A percentile compares a stretch with the other conserved stretches of the same genome.
These are phyloP conservation scores for Candida silvatica DNA, from an alignment of 805 yeast species.

Conservation along the genomic window DNA sequence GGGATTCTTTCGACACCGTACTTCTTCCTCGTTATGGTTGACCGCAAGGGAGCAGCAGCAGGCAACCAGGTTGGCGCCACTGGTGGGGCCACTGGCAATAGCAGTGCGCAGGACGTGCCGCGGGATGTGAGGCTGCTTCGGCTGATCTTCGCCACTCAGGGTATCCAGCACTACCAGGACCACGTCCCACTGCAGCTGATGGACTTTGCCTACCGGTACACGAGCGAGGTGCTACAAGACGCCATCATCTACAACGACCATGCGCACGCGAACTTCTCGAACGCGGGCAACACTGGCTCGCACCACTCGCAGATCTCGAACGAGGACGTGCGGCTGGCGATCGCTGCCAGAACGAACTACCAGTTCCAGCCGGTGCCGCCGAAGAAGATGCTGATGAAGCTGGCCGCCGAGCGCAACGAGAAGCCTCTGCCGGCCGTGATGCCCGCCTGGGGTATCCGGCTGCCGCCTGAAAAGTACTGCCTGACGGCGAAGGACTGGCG, in stretches of 20 bases:
- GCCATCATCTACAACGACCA: conserved; percentile 88
- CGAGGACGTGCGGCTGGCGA: conserved; percentile 88
- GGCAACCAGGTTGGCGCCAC: too few species aligned
- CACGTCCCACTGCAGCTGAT: conserved; percentile 92
- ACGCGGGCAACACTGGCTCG: conserved; percentile 30
- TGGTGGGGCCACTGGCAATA: too few species aligned
- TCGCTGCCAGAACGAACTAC: conserved; percentile 88
- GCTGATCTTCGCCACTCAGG: conserved; percentile 86
- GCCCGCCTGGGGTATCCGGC: conserved; percentile 83
- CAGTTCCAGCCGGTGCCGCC: conserved; percentile 97
- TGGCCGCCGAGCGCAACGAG: conserved; percentile 88
- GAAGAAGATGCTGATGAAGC: conserved; percentile 79
- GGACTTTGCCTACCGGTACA: conserved; percentile 93
- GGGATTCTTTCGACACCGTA: too few species aligned
- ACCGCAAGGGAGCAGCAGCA: too few species aligned
- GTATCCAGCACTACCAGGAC: conserved; percentile 86
- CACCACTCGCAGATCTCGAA: conserved; percentile 50
- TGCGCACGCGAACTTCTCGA: conserved; percentile 34
- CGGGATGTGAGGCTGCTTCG: conserved; percentile 89
- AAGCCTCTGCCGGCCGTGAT: conserved; percentile 86
- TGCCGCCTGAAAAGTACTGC: conserved; percentile 98
- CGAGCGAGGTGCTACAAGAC: conserved; percentile 79
- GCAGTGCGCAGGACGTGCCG: conserved; percentile 38
- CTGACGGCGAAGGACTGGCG: conserved; percentile 78
- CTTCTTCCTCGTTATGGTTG: too few species aligned